A percentile compares a stretch with the other conserved stretches of the same genome.
phyloP scores from a whole-genome alignment of 768 basidiomycete species.

The Suillus lakei region DNA sequence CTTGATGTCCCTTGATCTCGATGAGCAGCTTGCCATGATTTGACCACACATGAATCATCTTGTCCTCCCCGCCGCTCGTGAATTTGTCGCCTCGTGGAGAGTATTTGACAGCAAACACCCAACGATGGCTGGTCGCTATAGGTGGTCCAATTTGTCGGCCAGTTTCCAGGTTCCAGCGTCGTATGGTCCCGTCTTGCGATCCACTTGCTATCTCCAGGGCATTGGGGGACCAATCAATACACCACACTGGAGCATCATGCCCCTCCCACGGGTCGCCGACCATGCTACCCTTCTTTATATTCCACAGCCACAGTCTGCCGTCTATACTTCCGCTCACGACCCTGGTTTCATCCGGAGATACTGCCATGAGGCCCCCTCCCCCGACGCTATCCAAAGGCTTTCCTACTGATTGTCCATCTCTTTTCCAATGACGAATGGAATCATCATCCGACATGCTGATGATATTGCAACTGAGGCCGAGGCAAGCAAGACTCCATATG shows the following conservation, averaged over 20 bases:
- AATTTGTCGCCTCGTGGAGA: too few relatives aligned
- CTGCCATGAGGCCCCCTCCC: neutral
- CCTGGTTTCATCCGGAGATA: neutral
- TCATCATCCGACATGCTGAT: neutral
- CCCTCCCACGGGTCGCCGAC: neutral
- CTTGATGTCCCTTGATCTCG: neutral
- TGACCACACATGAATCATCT: too few relatives aligned
- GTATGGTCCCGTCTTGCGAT: neutral
- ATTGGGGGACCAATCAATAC: conserved; percentile 18
- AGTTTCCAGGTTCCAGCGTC: conserved; percentile 17
- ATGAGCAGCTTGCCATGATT: neutral
- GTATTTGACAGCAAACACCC: neutral
- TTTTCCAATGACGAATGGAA: neutral
- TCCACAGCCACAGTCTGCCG: neutral
- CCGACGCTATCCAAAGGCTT: neutral
- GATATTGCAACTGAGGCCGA: neutral
- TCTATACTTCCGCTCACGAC: neutral
- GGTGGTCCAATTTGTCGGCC: neutral
- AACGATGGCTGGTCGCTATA: neutral
- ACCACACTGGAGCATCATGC: neutral
- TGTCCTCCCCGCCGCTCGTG: too few relatives aligned
- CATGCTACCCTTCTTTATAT: neutral
- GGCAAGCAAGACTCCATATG: neutral
- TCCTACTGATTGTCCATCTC: neutral
- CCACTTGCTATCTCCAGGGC: conserved; percentile 18